Percentiles rank a stretch among this genome's conserved stretches.
These are phyloP conservation scores for Cucumis cinereus DNA, from an alignment of 306 rosid species.

Conservation along the genomic window DNA sequence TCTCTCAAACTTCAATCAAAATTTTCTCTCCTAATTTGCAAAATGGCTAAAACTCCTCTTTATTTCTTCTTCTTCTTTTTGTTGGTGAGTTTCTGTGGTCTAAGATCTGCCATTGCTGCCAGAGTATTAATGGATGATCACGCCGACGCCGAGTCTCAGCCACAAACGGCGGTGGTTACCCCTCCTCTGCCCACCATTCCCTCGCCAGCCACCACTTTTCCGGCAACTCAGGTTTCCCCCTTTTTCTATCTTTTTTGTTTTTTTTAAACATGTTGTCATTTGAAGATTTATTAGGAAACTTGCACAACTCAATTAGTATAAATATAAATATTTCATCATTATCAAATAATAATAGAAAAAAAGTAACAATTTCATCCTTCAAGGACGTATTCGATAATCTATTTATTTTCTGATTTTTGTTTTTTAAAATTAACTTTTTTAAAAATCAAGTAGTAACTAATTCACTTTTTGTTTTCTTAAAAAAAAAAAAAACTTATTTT, in stretches of 20 bases:
- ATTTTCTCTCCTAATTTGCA: not conserved
- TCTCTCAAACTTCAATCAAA: not conserved
- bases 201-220: constrained; percentile 16
- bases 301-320: too few species aligned
- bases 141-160: constrained; percentile 17
- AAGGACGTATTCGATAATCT: too few species aligned
- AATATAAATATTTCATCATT: too few species aligned
- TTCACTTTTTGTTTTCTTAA: too few species aligned
- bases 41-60: constrained; percentile 17
- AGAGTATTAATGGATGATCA: constrained; percentile 22
- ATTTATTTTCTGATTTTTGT: too few species aligned
- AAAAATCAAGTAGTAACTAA: too few species aligned
- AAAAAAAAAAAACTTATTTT: too few species aligned
- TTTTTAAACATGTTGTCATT: too few species aligned
- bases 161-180: constrained; percentile 14
- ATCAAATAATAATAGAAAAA: too few species aligned
- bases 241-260: not conserved
- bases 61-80: constrained; percentile 15
- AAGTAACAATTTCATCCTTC: too few species aligned
- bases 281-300: too few species aligned
- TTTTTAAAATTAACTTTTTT: too few species aligned
- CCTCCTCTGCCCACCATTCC: constrained; percentile 15
- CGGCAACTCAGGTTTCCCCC: not conserved
- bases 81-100: constrained; percentile 12
- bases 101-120: constrained; percentile 25